These are phyloP conservation scores for Diospyros lotus DNA, from an alignment of 148 eudicot genomes.

Conservation along the genomic window DNA sequence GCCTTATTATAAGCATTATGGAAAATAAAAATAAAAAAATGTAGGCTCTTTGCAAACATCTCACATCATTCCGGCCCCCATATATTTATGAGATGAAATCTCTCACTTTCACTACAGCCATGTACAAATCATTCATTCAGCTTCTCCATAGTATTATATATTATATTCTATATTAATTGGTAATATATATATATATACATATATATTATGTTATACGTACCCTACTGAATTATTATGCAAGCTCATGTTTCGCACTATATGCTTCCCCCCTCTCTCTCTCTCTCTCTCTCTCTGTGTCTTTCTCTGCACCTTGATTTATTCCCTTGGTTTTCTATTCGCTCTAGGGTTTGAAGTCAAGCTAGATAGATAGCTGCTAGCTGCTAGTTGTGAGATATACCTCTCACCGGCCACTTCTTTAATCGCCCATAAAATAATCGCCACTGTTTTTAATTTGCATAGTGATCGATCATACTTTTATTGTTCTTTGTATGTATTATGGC, in stretches of 20 bases:
- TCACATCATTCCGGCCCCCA: not conserved
- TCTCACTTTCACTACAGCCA: not conserved
- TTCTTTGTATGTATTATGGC: slow-evolving; percentile 26
- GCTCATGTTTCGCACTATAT: not conserved
- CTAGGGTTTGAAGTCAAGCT: slow-evolving; percentile 19
- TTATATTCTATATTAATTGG: too few species aligned
- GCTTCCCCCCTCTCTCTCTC: slow-evolving; percentile 9
- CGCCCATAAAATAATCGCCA: slow-evolving; percentile 3
- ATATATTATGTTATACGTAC: too few species aligned
- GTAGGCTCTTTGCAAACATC: not conserved
- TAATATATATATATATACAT: too few species aligned
- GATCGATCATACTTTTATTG: slow-evolving; percentile 18
- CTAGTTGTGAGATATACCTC: not conserved
- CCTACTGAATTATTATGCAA: not conserved
- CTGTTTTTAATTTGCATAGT: slow-evolving; percentile 5
- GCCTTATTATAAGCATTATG: not conserved
- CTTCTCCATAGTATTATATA: not conserved
- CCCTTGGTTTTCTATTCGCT: slow-evolving; percentile 28
- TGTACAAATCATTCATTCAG: not conserved
- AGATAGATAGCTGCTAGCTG: too few species aligned
- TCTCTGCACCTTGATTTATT: slow-evolving; percentile 14
- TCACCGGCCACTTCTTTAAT: slow-evolving; percentile 5
- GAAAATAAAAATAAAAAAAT: too few species aligned
- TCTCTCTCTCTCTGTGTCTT: slow-evolving; percentile 15
- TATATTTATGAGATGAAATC: not conserved